phyloP scores from a whole-genome alignment of 805 yeast genomes.

The Lipomyces sp. region DNA sequence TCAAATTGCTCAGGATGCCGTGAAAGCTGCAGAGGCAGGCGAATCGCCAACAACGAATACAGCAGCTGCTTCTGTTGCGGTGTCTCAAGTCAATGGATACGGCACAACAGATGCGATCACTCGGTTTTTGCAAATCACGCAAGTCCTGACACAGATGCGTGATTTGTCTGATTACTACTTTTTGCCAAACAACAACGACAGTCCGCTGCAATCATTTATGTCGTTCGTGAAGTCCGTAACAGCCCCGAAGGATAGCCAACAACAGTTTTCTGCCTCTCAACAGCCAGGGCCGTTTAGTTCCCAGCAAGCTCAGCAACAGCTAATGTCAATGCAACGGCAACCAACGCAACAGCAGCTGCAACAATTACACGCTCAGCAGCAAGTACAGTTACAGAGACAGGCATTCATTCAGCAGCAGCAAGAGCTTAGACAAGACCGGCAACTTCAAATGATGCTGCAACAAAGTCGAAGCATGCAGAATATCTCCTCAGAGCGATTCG shows the following conservation, averaged over 20 bases:
- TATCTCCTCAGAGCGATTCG: not conserved
- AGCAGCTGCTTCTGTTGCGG: constrained; percentile 2
- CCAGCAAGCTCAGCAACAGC: constrained; percentile 24
- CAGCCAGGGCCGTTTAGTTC: constrained; percentile 18
- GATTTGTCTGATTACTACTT: constrained; percentile 59
- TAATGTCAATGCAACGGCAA: constrained; percentile 14
- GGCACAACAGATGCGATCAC: constrained; percentile 66
- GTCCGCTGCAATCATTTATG: constrained; percentile 33
- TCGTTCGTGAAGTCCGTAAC: constrained; percentile 36
- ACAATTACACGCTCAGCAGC: constrained; percentile 14
- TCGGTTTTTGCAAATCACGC: constrained; percentile 71
- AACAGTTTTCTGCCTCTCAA: no score
- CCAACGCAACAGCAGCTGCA: constrained; percentile 23
- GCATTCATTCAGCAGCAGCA: constrained; percentile 2
- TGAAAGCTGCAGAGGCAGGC: constrained; percentile 5
- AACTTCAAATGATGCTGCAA: constrained; percentile 1
- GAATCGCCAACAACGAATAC: constrained; percentile 1
- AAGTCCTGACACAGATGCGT: constrained; percentile 68
- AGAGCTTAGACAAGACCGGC: constrained; percentile 6
- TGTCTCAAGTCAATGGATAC: constrained; percentile 45
- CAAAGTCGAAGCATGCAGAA: not conserved
- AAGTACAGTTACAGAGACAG: constrained; percentile 4
- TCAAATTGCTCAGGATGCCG: constrained; percentile 9
- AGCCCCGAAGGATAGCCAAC: constrained; percentile 34
- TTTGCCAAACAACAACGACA: constrained; percentile 32